Base-by-base conservation (phyloP, 257 asterid species). In the Gentiana macrophylla region DNA sequence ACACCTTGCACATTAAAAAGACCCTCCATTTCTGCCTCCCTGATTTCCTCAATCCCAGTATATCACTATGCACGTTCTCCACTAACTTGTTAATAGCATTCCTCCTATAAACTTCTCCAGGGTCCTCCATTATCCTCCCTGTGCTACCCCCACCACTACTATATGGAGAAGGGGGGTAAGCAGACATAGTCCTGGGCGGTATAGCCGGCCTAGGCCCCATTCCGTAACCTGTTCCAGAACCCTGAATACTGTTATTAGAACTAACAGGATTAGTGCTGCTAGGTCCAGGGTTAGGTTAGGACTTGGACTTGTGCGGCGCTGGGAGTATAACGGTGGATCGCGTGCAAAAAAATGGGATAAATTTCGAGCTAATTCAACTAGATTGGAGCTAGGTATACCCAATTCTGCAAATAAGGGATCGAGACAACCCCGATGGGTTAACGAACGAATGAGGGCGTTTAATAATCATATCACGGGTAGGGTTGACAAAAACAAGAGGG, bases 321-420 rank as follows among this genome's bases (percentile, higher is more conserved):
- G 91, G 32, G 96, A 77, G 62, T 82, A 90, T 12, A 90, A 74
- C 0, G 98, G 98, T 36, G 98, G 98, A 66, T 91, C 96, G 32
- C 89, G 77, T 36, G 86, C 94, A 55, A 91, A 91, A 58, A 55
- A 75, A 32, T 69, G 81, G 35, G 84, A 63, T 61, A 84, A 78
- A 77, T 81, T 78, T 37, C 81, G 66, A 4, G 59, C 87, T 74
- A 91, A 76, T 66, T 84, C 98, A 11, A 78, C 77, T 41, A 91
- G 55, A 79, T 80, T 87, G 52, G 96, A 87, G 4, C 93, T 67
- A 2, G 98, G 70, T 84, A 91, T 32, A 79, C 71, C 96, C 98
- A 91, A 45, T 78, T 76, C 33, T 79, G 92, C 45, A 87, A 56
- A 44, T 83, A 87, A 0, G 95, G 90, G 10, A 87, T 83, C 0